Evolutionary conservation across 1,284 basidiomycete species (phyloP).

Genomic region (Pseudozyma thailandica): DNA sequence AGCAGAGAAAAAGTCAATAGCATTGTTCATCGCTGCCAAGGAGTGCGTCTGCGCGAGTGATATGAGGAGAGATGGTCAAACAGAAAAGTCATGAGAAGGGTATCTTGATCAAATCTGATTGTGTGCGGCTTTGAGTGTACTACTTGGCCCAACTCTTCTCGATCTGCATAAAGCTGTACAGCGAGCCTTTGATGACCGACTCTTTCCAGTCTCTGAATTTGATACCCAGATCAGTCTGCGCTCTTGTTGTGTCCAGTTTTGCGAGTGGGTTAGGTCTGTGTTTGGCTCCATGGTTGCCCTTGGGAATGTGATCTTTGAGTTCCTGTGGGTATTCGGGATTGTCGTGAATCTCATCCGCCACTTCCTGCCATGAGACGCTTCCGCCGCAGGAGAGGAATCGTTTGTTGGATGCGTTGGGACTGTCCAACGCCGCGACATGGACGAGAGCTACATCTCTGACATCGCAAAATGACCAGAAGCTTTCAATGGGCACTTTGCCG

Average conservation of each 20-base stretch:
- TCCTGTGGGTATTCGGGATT: constrained; percentile 41
- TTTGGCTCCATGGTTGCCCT: constrained; percentile 24
- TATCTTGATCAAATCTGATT: constrained; percentile 6
- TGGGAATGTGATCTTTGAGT: constrained; percentile 39
- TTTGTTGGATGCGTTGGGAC: constrained; percentile 20
- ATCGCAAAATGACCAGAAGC: constrained; percentile 40
- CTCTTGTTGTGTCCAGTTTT: constrained; percentile 29
- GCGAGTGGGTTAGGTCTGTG: constrained; percentile 26
- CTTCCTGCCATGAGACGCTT: constrained; percentile 34
- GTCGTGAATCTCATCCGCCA: constrained; percentile 41
- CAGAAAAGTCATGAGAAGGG: background rate
- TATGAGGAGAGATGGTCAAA: no score
- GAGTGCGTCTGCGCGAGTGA: no score
- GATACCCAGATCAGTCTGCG: constrained; percentile 33
- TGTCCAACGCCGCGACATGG: constrained; percentile 40
- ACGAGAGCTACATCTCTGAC: constrained; percentile 44
- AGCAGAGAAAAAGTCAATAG: background rate
- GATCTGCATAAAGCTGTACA: constrained; percentile 45
- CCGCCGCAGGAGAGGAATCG: constrained; percentile 38
- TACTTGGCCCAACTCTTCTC: constrained; percentile 38
- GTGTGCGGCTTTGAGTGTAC: no score
- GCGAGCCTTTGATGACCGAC: constrained; percentile 41
- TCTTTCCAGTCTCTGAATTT: constrained; percentile 47
- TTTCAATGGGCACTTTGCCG: constrained; percentile 32
- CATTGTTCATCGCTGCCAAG: constrained; percentile 1